Evolutionary conservation across 2,329 filamentous ascomycete species (phyloP), one percentile per base, ranked within the genome.

Genomic region (Phoma sp.): DNA sequence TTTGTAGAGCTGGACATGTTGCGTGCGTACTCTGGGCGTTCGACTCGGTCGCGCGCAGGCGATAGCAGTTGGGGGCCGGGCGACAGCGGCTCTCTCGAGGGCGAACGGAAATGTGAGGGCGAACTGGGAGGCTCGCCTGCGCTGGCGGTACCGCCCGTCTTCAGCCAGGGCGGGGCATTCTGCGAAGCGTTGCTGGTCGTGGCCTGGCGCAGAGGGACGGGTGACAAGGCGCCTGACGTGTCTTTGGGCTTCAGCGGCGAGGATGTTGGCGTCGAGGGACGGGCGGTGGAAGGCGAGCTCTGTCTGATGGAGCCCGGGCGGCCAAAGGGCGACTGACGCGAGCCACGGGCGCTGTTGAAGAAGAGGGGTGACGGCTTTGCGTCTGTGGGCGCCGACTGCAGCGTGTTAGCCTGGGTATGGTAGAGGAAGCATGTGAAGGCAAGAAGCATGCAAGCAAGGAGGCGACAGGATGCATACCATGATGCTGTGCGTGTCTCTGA

Each of bases 341-440:
- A 55, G 15, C 33, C 44, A 59, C 78, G 76, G 15, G 74, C 71
- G 64, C 74, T 76, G 63, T 75, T 76, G 70, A 78, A 78, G 64
- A 76, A 77, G 57, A 80, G 74, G 19, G 74, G 74, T 13, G 74
- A 77, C 37, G 76, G 77, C 62, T 76, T 78, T 64, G 74, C 73
- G 47, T 68, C 69, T 13, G 71, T 70, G 13, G 69, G 72, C 10
- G 72, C 73, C 21, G 71, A 71, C 71, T 74, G 61, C 27, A 49
- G 44, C 43, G 17, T 43, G 36, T 62, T 51, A 57, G 60, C 31
- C 10, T 24, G 7, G 25, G 25, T 8, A 29, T 2, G 17, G 17
- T 17, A 17, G 17, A 17, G 17, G 17, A 17, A 17, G 17, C 17
- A 17, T 17, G 17, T 17, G 17, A 17, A 17, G 17, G 17, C 17